Base-by-base conservation (phyloP, 2,329 filamentous ascomycete genomes). In the Colletotrichum caudatum region DNA sequence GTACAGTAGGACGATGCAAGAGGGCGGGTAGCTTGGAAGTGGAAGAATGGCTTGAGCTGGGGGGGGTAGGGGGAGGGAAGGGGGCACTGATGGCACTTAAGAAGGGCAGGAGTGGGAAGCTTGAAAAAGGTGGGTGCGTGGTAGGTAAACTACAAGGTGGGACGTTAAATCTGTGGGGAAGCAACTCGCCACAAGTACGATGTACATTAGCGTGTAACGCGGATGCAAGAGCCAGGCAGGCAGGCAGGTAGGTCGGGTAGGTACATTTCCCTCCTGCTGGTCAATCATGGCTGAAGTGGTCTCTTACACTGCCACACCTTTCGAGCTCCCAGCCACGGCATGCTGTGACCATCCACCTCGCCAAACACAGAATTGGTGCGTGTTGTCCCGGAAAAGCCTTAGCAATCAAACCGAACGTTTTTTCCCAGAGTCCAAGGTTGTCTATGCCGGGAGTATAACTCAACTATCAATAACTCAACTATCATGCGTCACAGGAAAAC, bases 161-260 rank as follows among this genome's bases (percentile, higher is more conserved):
- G 59, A 69, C 62, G 65, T 41, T 64, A 39, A 69, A 64, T 69
- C 65, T 72, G 69, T 54, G 69, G 69, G 69, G 65, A 69, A 72
- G 69, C 59, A 64, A 44, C 69, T 69, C 59, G 65, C 54, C 65
- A 72, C 69, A 69, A 61, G 59, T 33, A 29, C 29, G 29, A 29
- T 29, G 29, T 29, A 69, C 65, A 64, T 60, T 69, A 72, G 65
- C 59, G 59, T 72, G 69, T 69, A 72, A 69, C 69, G 59, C 48
- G 26, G 37, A 46, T 60, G 59, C 53, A 69, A 50, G 65, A 69
- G 61, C 29, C 29, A 29, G 29, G 29, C 29, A 29, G 29, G 29
- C 29, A 29, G 29, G 29, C 26, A 3, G 3, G 3, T 29, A 29
- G 26, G 26, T 29, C 2, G 2, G 3, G 56, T 18, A 3, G 44